A percentile compares a stretch with the other conserved stretches of the same genome.
phyloP scores from a whole-genome alignment of 192 early-diverging fungal species.

The Chytriomyces sp. region DNA sequence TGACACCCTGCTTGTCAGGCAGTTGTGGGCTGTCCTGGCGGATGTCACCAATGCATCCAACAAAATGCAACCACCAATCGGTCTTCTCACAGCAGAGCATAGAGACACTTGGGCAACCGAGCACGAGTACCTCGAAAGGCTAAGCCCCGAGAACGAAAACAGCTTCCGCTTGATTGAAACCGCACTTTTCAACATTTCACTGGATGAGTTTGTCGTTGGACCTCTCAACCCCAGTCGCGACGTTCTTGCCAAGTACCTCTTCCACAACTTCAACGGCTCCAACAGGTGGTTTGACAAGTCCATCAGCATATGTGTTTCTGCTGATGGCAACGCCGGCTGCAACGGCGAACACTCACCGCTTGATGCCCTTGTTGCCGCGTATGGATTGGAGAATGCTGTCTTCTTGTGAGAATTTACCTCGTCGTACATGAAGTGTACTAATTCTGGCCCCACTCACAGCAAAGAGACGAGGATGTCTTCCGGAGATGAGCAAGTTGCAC shows the following conservation, averaged over 20 bases:
- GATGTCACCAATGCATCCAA: slow-evolving; percentile 45
- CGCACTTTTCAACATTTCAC: slow-evolving; percentile 71
- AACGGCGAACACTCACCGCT: slow-evolving; percentile 79
- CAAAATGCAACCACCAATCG: slow-evolving; percentile 50
- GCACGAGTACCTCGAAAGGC: slow-evolving; percentile 64
- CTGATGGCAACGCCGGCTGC: slow-evolving; percentile 65
- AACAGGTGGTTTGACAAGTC: slow-evolving; percentile 93
- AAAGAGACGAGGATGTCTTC: neutral
- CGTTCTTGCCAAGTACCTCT: slow-evolving; percentile 34
- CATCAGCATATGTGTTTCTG: slow-evolving; percentile 67
- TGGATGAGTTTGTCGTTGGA: slow-evolving; percentile 68
- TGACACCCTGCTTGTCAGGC: slow-evolving; percentile 40
- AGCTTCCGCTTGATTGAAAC: slow-evolving; percentile 68
- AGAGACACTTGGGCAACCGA: slow-evolving; percentile 80
- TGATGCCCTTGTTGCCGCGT: slow-evolving; percentile 76
- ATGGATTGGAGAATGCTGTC: slow-evolving; percentile 55
- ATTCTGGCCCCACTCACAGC: slow-evolving; percentile 32
- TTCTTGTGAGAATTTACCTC: slow-evolving; percentile 33
- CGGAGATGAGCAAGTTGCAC: slow-evolving; percentile 1
- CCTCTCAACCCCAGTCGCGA: neutral
- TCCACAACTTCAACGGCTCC: slow-evolving; percentile 69
- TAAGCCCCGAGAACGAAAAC: slow-evolving; percentile 62
- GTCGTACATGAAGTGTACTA: slow-evolving; percentile 32
- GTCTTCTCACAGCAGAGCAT: slow-evolving; percentile 74
- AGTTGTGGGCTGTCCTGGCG: slow-evolving; percentile 60